phyloP scores from a whole-genome alignment of 2,329 filamentous ascomycete species.

The Ophiostoma piceae region DNA sequence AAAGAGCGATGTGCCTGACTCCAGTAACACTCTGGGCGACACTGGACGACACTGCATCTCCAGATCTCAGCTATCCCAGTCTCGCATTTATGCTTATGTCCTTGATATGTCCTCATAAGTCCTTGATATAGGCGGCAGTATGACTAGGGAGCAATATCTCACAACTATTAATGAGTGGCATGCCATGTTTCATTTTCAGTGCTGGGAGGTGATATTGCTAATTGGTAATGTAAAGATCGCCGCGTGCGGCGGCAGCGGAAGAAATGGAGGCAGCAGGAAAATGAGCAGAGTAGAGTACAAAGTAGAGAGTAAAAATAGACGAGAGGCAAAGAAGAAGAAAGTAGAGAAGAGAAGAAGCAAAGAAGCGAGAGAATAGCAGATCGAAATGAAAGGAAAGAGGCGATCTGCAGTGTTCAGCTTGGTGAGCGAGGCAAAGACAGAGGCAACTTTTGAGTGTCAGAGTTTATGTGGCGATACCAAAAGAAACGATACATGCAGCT shows the following conservation, averaged over 20 bases:
- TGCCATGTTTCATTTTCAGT: constrained; percentile 23
- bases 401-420: background rate
- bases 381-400: background rate
- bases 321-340: background rate
- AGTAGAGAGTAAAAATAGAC: background rate
- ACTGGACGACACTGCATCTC: background rate
- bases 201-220: constrained; percentile 8
- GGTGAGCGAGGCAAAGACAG: background rate
- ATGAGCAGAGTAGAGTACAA: background rate
- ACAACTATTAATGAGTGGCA: background rate
- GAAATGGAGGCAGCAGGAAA: background rate
- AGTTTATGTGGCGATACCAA: background rate
- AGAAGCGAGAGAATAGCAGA: background rate
- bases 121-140: background rate
- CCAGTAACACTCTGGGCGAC: background rate
- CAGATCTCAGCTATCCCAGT: background rate
- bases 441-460: background rate
- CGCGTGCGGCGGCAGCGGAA: constrained; percentile 2
- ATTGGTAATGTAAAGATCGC: background rate
- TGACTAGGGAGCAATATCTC: background rate
- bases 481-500: background rate
- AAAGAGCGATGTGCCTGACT: background rate
- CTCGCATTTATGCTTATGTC: background rate
- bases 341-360: background rate
- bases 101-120: background rate